Conservation (phyloP, 768 basidiomycete species). For the Naganishia vishniacii region DNA sequence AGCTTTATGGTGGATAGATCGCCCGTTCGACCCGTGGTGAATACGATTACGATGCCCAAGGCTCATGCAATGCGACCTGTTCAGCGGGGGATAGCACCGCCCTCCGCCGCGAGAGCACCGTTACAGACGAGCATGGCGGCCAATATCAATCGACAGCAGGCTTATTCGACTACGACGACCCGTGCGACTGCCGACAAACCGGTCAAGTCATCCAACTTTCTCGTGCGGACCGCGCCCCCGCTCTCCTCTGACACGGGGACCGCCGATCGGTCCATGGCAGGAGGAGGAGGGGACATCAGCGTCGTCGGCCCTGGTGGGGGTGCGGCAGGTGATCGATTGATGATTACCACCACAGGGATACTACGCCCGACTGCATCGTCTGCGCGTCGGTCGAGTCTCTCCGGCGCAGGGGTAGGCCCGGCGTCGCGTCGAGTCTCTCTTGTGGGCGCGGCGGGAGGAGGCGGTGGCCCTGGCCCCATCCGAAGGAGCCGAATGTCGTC, state of each 20-base stretch:
- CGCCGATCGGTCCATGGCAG: neutral
- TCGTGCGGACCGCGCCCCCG: neutral
- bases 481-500: neutral
- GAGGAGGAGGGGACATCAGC: slow-evolving; percentile 7
- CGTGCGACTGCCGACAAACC: neutral
- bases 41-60: slow-evolving; percentile 1
- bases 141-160: slow-evolving; percentile 1
- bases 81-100: neutral
- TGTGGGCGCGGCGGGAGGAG: neutral
- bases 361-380: slow-evolving; percentile 5
- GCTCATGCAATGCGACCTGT: slow-evolving; percentile 4
- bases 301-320: neutral
- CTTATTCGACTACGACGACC: no score
- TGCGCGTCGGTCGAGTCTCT: slow-evolving; percentile 14
- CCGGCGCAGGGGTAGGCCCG: slow-evolving; percentile 3
- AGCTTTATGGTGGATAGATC: slow-evolving; percentile 10
- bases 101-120: neutral
- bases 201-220: slow-evolving; percentile 2
- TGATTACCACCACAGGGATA: neutral
- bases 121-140: slow-evolving; percentile 15
- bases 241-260: neutral
- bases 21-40: neutral
- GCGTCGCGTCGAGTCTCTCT: slow-evolving; percentile 2
- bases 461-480: slow-evolving; percentile 9
- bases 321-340: slow-evolving; percentile 5